A percentile compares a stretch with the other conserved stretches of the same genome.
These are phyloP conservation scores for Cercophora sp. DNA, from an alignment of 495 filamentous ascomycete genomes.

Conservation along the genomic window DNA sequence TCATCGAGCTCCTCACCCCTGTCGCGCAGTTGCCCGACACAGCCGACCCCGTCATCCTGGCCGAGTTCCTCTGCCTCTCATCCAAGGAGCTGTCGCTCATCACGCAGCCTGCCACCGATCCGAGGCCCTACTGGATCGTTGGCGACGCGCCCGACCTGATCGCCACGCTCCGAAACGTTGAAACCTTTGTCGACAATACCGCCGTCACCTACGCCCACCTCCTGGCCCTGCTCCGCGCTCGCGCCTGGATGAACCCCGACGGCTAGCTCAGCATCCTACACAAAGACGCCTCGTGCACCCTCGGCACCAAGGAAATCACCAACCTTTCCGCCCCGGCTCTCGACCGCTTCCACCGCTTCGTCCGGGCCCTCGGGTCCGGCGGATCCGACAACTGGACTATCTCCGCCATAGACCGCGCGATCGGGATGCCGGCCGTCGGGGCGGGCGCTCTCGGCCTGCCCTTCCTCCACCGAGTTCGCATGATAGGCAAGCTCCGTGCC, in stretches of 20 bases:
- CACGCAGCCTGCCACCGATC: too few species aligned
- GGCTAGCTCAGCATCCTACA: neutral
- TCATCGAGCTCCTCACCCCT: too few species aligned
- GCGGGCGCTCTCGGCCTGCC: too few species aligned
- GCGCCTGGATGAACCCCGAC: neutral
- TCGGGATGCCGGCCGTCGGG: neutral
- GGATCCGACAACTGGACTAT: neutral
- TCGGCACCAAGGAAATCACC: neutral
- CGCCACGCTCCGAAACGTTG: neutral
- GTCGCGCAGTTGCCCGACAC: too few species aligned
- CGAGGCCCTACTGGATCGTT: neutral
- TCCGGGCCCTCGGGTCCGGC: neutral
- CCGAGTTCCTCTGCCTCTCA: too few species aligned
- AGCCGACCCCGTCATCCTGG: too few species aligned
- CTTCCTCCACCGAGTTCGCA: too few species aligned
- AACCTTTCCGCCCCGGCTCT: slow-evolving; percentile 4
- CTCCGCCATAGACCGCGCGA: neutral
- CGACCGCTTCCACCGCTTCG: neutral
- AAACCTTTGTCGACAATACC: neutral
- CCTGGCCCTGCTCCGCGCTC: neutral
- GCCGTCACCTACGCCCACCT: neutral
- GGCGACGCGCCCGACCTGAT: neutral
- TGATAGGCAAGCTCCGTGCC: too few species aligned
- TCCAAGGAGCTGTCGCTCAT: too few species aligned
- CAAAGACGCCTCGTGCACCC: neutral